Evolutionary conservation across 2,329 filamentous ascomycete species (phyloP).

Genomic region (Penicillium decumbens): DNA sequence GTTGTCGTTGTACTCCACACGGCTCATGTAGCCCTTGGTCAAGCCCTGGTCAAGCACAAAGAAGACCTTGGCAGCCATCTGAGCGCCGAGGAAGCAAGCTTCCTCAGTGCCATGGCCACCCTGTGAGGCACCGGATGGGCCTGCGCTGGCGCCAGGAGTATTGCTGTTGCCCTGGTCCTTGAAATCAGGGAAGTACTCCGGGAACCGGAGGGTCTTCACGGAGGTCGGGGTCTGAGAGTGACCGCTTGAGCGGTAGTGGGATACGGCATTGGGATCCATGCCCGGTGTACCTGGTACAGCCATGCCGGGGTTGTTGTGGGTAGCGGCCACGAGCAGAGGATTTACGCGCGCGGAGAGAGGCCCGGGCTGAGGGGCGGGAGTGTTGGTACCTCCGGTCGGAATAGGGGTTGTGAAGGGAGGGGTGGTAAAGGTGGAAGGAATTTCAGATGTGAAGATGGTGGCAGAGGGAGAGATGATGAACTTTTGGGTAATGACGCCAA

Average conservation of each 20-base stretch:
- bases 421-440: slow-evolving; percentile 88
- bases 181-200: slow-evolving; percentile 88
- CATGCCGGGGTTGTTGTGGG: slow-evolving; percentile 46
- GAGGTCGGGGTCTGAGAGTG: slow-evolving; percentile 74
- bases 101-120: slow-evolving; percentile 62
- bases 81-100: slow-evolving; percentile 77
- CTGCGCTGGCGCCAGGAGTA: slow-evolving; percentile 28
- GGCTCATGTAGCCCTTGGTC: slow-evolving; percentile 64
- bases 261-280: slow-evolving; percentile 31
- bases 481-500: slow-evolving; percentile 72
- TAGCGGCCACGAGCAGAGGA: slow-evolving; percentile 85
- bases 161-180: slow-evolving; percentile 59
- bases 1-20: slow-evolving; percentile 64
- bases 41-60: slow-evolving; percentile 65
- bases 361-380: slow-evolving; percentile 53
- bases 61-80: slow-evolving; percentile 74
- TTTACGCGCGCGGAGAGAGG: slow-evolving; percentile 65
- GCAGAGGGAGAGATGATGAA: slow-evolving; percentile 90
- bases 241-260: slow-evolving; percentile 54
- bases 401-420: slow-evolving; percentile 85
- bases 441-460: slow-evolving; percentile 94
- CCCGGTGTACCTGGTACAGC: slow-evolving; percentile 33
- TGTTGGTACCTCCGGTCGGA: slow-evolving; percentile 87
- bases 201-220: slow-evolving; percentile 72
- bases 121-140: slow-evolving; percentile 34